Evolutionary conservation across 768 basidiomycete species (phyloP).

Genomic region (Mycena chlorophos): DNA sequence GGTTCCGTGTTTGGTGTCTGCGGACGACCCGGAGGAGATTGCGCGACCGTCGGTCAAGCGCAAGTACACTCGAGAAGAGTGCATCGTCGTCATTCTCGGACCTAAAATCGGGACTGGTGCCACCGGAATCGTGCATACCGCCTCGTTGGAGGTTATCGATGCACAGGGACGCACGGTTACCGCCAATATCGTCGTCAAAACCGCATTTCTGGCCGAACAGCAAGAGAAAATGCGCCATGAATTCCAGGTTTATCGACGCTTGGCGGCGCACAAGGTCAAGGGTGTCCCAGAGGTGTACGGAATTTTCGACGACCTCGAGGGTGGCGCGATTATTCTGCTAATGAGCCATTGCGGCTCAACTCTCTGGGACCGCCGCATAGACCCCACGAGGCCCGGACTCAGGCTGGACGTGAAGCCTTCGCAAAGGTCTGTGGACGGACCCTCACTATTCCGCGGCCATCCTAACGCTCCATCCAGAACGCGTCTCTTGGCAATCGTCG

Average conservation of each 20-base stretch:
- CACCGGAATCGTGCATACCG: constrained; percentile 14
- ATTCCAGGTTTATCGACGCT: constrained; percentile 9
- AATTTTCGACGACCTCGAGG: constrained; percentile 20
- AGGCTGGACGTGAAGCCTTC: background rate
- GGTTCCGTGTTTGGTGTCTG: background rate
- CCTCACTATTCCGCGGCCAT: background rate
- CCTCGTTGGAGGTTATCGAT: constrained; percentile 1
- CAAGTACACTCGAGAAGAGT: constrained; percentile 9
- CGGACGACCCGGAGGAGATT: background rate
- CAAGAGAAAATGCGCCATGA: constrained; percentile 19
- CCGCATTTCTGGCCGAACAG: constrained; percentile 11
- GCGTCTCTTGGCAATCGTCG: constrained; percentile 3
- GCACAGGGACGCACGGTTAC: background rate
- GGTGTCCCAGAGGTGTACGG: constrained; percentile 19
- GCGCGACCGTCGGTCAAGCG: background rate
- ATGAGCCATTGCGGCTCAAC: constrained; percentile 18
- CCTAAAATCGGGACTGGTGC: constrained; percentile 15
- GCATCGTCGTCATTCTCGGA: constrained; percentile 10
- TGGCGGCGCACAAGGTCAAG: constrained; percentile 3
- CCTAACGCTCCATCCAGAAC: background rate
- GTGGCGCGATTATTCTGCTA: constrained; percentile 13
- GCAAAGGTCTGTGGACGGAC: constrained; percentile 2
- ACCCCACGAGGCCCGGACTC: background rate
- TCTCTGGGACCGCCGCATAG: constrained; percentile 3
- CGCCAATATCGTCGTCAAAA: constrained; percentile 19